These are phyloP conservation scores for Durotheca rogersii DNA, from an alignment of 495 filamentous ascomycete genomes.

Conservation along the genomic window DNA sequence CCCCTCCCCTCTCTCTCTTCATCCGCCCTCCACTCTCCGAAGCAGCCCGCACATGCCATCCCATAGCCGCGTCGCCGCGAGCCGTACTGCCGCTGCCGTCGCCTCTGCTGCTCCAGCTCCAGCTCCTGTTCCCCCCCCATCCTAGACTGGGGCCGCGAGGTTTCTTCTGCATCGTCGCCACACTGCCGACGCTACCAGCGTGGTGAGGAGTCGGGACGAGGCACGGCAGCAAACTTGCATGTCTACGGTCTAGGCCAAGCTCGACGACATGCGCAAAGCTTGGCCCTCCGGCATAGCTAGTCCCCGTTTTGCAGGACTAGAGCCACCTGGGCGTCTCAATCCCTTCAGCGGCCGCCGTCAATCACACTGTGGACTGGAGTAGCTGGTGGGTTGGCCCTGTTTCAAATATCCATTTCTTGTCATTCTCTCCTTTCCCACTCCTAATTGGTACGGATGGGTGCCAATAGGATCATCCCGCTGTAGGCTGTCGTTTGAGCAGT, in stretches of 20 bases:
- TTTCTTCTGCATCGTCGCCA: background rate
- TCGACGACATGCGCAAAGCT: background rate
- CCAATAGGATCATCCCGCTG: background rate
- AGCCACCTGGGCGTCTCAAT: conserved; percentile 2
- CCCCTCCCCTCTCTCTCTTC: too few species aligned
- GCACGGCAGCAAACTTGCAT: background rate
- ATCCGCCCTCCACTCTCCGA: conserved; percentile 5
- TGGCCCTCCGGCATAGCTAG: background rate
- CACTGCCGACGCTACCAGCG: background rate
- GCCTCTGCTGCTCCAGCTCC: too few species aligned
- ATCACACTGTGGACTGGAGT: conserved; percentile 2
- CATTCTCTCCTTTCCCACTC: background rate
- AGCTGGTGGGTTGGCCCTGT: conserved; percentile 8
- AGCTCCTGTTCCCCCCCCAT: too few species aligned
- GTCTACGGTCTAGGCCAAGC: conserved; percentile 1
- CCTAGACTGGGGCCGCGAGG: too few species aligned
- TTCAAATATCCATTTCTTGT: conserved; percentile 5
- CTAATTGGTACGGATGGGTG: background rate
- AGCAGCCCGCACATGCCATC: conserved; percentile 1
- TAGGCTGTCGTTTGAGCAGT: conserved; percentile 8
- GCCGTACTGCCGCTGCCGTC: too few species aligned
- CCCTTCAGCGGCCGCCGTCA: background rate
- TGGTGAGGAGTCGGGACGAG: background rate
- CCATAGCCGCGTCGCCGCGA: conserved; percentile 1
- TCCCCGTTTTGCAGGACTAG: background rate